Evolutionary conservation across 2,329 filamentous ascomycete genomes (phyloP), one percentile per base, ranked within the genome.

Genomic region (Penicillium sp.): DNA sequence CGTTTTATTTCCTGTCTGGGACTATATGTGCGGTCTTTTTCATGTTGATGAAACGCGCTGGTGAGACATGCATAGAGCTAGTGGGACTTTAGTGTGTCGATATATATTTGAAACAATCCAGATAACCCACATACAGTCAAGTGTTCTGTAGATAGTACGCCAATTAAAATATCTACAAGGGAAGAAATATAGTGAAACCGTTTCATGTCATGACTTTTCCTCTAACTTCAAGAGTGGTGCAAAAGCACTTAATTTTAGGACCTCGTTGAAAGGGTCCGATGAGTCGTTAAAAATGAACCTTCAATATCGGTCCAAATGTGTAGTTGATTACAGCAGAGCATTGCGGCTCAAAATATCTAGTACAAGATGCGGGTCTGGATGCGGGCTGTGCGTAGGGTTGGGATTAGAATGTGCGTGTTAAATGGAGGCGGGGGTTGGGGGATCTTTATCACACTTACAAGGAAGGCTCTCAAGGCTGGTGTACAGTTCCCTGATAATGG

Each of bases 401-500:
- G 55, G 41, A 56, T 33, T 24, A 7, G 18, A 12, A 27, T 29
- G 18, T 15, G 29, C n/a, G n/a, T n/a, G n/a, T n/a, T n/a, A n/a
- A n/a, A n/a, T n/a, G n/a, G n/a, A n/a, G 27, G 13, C 41, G 37
- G 12, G n/a, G 18, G n/a, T 26, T 47, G 8, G 23, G 15, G 33
- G 18, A 9, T 8, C 12, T 18, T 77, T n/a, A n/a, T n/a, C n/a
- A 15, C 7, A 41, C 87, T 80, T 82, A 90, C 89, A 92, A 74
- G 81, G 86, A 57, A 97, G 80, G 52, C 82, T 83, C 72, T 97
- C 91, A 32, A 99, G 80, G 65, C 82, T 87, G 62, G 93, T 88
- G 61, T 88, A 91, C 48, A 99, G 85, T 54, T 91, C 86, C 75
- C 90, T 92, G 71, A 97, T 91, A 67, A 96, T 88, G 33, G 80